Evolutionary conservation across 257 asterid species (phyloP), one percentile per base, ranked within the genome.

Genomic region (Solanum ossicruentum): DNA sequence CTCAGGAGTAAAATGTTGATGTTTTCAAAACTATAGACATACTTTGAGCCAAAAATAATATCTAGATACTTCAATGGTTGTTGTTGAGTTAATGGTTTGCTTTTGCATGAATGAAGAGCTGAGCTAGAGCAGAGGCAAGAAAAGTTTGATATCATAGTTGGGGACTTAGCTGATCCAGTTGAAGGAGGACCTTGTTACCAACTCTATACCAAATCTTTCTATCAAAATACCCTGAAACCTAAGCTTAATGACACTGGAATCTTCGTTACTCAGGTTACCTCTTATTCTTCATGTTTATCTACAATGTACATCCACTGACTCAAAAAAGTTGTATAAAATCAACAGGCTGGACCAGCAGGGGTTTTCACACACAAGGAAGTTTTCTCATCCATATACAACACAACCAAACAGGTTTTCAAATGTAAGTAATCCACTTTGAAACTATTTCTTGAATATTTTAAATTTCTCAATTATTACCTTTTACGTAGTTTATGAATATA

Each of bases 141-240:
- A 75, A 94, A 93, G 72, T 96, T 89, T 78, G 99, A 96, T 28
- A 84, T 96, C 0, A 94, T 96, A 65, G 98, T 96, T 82, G 99
- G 99, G 82, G 99, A 96, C 86, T 91, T 96, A 79, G 99, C 99
- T 0, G 99, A 96, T 89, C 99, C 99, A 86, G 98, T 96, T 63
- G 95, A 94, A 91, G 99, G 99, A 85, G 99, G 99, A 32, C 99
- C 99, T 41, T 96, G 99, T 73, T 93, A 96, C 84, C 99, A 96
- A 80, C 95, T 96, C 17, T 96, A 96, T 47, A 96, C 99, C 7
- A 94, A 94, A 60, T 90, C 95, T 56, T 96, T 96, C 91, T 96
- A 96, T 54, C 85, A 94, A 86, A 91, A 93, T 18, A 90, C 93
- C 82, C 87, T 96, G 83, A 96, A 95, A 90, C 98, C 98, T 23